Conservation (phyloP, 306 rosid genomes). For the Casuarina equisetifolia region DNA sequence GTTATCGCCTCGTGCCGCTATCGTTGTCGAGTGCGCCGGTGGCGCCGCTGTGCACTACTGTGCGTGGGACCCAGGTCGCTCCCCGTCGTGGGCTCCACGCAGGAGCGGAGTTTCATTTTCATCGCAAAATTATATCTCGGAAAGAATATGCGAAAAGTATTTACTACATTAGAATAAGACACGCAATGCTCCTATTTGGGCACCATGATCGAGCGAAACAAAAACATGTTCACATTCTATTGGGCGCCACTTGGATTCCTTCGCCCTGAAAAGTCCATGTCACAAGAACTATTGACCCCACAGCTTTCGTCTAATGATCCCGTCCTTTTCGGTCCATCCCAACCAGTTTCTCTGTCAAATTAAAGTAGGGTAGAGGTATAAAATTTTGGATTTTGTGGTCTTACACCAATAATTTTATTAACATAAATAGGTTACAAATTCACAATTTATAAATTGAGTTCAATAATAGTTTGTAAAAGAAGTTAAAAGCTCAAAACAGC, state of each 20-base stretch:
- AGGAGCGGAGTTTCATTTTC: neutral
- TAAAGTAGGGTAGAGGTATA: too few species aligned
- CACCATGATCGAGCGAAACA: neutral
- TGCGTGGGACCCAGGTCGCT: constrained; percentile 1
- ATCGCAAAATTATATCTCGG: neutral
- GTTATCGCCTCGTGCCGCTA: too few species aligned
- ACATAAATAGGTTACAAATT: too few species aligned
- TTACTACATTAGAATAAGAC: neutral
- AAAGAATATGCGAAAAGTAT: neutral
- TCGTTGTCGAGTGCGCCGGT: too few species aligned
- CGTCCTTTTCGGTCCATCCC: neutral
- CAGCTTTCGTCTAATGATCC: neutral
- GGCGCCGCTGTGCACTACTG: too few species aligned
- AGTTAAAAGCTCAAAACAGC: too few species aligned
- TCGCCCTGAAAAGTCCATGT: constrained; percentile 14
- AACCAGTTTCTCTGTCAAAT: neutral
- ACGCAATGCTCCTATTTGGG: neutral
- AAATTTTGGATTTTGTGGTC: too few species aligned
- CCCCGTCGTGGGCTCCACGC: constrained; percentile 22
- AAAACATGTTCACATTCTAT: neutral
- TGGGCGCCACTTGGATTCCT: constrained; percentile 12
- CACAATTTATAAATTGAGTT: too few species aligned
- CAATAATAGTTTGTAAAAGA: too few species aligned
- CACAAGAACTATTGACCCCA: neutral
- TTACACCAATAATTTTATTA: too few species aligned